Evolutionary conservation across 1,284 basidiomycete species (phyloP).

Genomic region (Omphalotus olearius): DNA sequence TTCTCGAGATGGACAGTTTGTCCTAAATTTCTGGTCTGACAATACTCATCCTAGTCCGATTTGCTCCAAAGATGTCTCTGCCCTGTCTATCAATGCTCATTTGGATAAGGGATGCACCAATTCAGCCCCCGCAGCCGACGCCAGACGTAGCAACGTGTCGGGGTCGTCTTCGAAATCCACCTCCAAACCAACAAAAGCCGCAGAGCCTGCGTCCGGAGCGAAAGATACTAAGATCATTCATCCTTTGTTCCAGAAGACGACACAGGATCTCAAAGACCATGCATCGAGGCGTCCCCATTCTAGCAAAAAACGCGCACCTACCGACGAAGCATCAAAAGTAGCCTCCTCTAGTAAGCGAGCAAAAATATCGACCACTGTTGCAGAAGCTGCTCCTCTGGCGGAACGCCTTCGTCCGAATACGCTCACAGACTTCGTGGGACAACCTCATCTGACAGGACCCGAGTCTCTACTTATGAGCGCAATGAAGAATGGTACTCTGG

Average conservation of each 20-base stretch:
- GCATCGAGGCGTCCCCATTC: background rate
- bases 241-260: constrained; percentile 12
- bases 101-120: constrained; percentile 10
- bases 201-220: background rate
- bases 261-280: background rate
- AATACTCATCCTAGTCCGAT: constrained; percentile 9
- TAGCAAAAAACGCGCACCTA: constrained; percentile 6
- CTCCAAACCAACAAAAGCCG: background rate
- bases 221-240: background rate
- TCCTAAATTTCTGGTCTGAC: background rate
- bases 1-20: background rate
- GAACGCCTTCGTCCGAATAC: constrained; percentile 59
- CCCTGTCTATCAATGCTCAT: constrained; percentile 12
- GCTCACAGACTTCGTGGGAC: constrained; percentile 67
- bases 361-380: constrained; percentile 21
- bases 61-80: constrained; percentile 12
- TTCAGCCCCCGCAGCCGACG: background rate
- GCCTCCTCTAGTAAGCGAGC: constrained; percentile 8
- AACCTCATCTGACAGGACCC: constrained; percentile 53
- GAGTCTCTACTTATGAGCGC: constrained; percentile 51
- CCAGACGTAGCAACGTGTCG: too few relatives aligned
- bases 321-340: background rate
- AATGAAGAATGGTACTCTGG: constrained; percentile 42
- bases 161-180: too few relatives aligned
- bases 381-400: constrained; percentile 50